These are phyloP conservation scores for Postia placenta DNA, from an alignment of 768 basidiomycete species.

Conservation along the genomic window DNA sequence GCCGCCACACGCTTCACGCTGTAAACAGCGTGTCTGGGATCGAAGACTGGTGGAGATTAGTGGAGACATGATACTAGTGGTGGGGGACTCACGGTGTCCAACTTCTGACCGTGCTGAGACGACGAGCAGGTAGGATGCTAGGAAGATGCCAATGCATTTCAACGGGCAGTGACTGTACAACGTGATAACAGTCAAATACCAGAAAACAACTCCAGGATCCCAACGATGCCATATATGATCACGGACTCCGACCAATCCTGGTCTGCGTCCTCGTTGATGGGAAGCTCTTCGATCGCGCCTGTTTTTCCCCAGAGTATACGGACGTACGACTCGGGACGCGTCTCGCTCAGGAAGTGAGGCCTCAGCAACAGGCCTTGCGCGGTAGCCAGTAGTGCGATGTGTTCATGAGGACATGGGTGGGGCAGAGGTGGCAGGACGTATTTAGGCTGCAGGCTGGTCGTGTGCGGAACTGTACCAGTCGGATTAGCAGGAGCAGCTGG, in stretches of 20 bases:
- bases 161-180: not conserved
- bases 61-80: not conserved
- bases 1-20: conserved; percentile 61
- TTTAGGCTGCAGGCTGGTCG: conserved; percentile 48
- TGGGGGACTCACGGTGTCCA: conserved; percentile 50
- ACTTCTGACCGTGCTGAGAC: conserved; percentile 57
- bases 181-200: conserved; percentile 38
- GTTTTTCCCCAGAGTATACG: conserved; percentile 58
- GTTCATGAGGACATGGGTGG: conserved; percentile 69
- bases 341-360: conserved; percentile 38
- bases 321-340: conserved; percentile 34
- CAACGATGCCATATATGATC: conserved; percentile 71
- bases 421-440: conserved; percentile 60
- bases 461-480: conserved; percentile 14
- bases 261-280: conserved; percentile 25
- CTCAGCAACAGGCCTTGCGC: conserved; percentile 61
- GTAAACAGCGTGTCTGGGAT: conserved; percentile 56
- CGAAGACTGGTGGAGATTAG: conserved; percentile 47
- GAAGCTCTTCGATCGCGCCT: conserved; percentile 46
- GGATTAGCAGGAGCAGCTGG: conserved; percentile 1
- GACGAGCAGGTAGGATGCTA: conserved; percentile 74
- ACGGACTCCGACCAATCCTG: conserved; percentile 51
- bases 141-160: conserved; percentile 3
- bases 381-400: conserved; percentile 57
- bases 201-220: conserved; percentile 65